These are phyloP conservation scores for Boletus reticuloceps DNA, from an alignment of 768 basidiomycete genomes.

Conservation along the genomic window DNA sequence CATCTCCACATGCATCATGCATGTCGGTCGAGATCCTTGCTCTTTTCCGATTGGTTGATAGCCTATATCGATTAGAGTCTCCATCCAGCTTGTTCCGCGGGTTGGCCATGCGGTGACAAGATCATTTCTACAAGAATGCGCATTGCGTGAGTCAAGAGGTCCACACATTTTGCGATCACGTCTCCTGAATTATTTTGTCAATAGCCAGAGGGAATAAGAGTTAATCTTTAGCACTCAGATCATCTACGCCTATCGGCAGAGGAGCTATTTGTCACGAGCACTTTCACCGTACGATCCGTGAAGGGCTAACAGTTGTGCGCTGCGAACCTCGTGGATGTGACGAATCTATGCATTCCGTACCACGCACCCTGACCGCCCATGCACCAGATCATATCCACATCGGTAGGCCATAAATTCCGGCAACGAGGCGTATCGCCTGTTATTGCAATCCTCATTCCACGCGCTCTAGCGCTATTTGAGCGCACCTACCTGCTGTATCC, in stretches of 20 bases:
- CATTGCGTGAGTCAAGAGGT: neutral
- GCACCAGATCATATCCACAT: neutral
- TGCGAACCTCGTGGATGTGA: conserved; percentile 4
- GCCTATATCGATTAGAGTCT: neutral
- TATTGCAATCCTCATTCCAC: neutral
- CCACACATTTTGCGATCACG: neutral
- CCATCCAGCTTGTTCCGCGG: neutral
- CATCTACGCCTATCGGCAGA: neutral
- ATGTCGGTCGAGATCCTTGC: neutral
- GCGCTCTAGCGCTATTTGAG: conserved; percentile 5
- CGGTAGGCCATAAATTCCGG: neutral
- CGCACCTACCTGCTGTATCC: neutral
- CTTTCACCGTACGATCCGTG: neutral
- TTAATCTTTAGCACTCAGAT: too few species aligned
- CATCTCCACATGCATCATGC: too few species aligned
- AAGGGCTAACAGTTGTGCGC: neutral
- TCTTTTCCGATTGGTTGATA: neutral
- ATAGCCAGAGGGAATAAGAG: neutral
- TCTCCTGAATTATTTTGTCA: neutral
- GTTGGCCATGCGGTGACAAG: conserved; percentile 2
- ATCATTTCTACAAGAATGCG: too few species aligned
- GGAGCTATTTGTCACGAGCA: neutral
- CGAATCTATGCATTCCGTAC: conserved; percentile 1
- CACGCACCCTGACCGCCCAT: conserved; percentile 1
- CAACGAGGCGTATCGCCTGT: neutral